These are phyloP conservation scores for Vitis riparia DNA, from an alignment of 164 flowering plant species.

Conservation along the genomic window DNA sequence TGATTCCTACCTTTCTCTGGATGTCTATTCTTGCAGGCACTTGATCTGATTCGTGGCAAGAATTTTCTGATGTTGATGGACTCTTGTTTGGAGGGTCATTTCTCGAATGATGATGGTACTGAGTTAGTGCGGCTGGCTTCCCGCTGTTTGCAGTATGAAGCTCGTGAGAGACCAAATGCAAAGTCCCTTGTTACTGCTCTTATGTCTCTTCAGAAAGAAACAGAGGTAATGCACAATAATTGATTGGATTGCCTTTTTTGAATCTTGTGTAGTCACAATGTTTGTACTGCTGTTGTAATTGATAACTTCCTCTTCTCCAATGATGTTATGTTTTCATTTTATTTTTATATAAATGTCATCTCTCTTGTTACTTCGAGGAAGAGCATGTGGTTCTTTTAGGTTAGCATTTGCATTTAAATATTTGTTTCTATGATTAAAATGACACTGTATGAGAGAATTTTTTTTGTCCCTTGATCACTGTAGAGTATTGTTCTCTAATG, in stretches of 20 bases:
- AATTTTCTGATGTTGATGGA: constrained; percentile 85
- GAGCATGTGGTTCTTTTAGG: neutral
- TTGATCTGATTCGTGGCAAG: constrained; percentile 86
- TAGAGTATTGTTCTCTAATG: neutral
- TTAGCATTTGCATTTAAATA: neutral
- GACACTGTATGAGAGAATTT: neutral
- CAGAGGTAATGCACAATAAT: constrained; percentile 50
- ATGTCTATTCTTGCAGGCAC: constrained; percentile 53
- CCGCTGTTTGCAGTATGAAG: constrained; percentile 88
- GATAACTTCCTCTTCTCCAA: neutral
- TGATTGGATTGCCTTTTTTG: neutral
- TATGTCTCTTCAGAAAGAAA: constrained; percentile 73
- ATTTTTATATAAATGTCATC: neutral
- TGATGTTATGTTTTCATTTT: neutral
- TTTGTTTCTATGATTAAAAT: neutral
- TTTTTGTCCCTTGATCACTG: neutral
- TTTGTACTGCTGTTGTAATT: neutral
- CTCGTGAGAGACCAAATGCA: constrained; percentile 92
- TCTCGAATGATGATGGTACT: constrained; percentile 86
- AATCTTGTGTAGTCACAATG: neutral
- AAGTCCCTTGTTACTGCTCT: constrained; percentile 75
- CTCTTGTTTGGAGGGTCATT: constrained; percentile 87
- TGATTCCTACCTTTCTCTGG: neutral
- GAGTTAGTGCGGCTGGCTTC: constrained; percentile 83
- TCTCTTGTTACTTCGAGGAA: neutral